Conservation (phyloP, 2,329 filamentous ascomycete species). For the Paecilomyces sp. region DNA sequence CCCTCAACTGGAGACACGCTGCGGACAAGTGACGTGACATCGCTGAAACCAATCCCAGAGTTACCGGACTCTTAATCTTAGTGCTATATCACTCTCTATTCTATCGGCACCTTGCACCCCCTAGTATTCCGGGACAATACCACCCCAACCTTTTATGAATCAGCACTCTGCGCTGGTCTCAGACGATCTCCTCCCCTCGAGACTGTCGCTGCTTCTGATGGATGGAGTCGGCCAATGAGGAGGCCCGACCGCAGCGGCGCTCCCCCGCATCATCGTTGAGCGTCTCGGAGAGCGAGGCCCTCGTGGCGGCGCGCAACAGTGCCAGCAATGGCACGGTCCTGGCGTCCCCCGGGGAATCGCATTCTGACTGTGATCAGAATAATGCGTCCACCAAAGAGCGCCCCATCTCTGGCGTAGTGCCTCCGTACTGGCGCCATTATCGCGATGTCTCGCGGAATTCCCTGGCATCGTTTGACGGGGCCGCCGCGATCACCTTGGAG, state of each 20-base stretch:
- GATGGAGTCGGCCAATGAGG: constrained; percentile 36
- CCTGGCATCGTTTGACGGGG: constrained; percentile 30
- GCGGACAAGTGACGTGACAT: background rate
- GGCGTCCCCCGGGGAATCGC: constrained; percentile 3
- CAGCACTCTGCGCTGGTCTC: background rate
- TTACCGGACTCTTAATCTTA: background rate
- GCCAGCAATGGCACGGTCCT: constrained; percentile 5
- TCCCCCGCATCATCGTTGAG: constrained; percentile 12
- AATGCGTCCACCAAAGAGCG: constrained; percentile 12
- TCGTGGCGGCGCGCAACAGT: constrained; percentile 5
- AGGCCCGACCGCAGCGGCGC: constrained; percentile 20
- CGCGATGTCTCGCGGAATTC: constrained; percentile 35
- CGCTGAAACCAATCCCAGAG: background rate
- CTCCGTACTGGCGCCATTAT: constrained; percentile 41
- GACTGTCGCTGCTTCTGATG: constrained; percentile 20
- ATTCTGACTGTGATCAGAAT: background rate
- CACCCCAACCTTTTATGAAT: background rate
- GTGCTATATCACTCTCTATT: background rate
- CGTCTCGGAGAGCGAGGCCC: constrained; percentile 5
- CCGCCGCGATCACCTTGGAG: constrained; percentile 51
- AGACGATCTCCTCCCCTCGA: background rate
- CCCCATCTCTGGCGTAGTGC: constrained; percentile 26
- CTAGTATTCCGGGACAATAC: background rate
- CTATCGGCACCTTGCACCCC: background rate
- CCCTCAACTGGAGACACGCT: background rate